Evolutionary conservation across 2,329 filamentous ascomycete species (phyloP).

Genomic region (Pseudogymnoascus sp.): DNA sequence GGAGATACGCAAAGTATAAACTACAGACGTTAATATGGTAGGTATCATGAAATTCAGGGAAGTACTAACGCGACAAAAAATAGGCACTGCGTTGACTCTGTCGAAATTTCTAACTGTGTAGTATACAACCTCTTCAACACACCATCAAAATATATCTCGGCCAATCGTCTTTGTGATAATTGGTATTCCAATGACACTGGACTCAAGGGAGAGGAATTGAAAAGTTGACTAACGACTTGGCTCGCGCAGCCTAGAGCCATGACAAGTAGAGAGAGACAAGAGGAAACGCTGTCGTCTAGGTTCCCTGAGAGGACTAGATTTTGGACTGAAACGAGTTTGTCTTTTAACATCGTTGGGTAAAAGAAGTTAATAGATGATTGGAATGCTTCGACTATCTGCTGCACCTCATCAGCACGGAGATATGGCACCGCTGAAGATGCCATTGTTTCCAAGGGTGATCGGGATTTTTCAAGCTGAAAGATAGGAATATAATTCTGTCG

Average conservation of each 20-base stretch:
- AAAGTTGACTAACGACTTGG: constrained; percentile 19
- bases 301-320: constrained; percentile 29
- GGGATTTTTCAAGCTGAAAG: constrained; percentile 40
- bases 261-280: constrained; percentile 34
- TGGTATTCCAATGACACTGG: constrained; percentile 28
- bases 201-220: constrained; percentile 15
- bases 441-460: constrained; percentile 31
- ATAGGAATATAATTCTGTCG: constrained; percentile 38
- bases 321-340: constrained; percentile 31
- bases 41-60: not conserved
- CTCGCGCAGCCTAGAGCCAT: constrained; percentile 1
- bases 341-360: constrained; percentile 42
- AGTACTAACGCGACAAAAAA: constrained; percentile 41
- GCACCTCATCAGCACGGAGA: constrained; percentile 35
- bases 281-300: constrained; percentile 32
- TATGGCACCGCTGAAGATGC: constrained; percentile 36
- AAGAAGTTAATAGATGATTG: constrained; percentile 43
- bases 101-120: constrained; percentile 39
- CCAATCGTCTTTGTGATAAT: constrained; percentile 30
- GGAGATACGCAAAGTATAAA: constrained; percentile 43
- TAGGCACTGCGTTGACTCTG: constrained; percentile 41
- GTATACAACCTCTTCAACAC: constrained; percentile 40
- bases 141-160: constrained; percentile 38
- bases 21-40: constrained; percentile 21
- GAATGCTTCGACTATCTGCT: constrained; percentile 37